Evolutionary conservation across 805 yeast species (phyloP).

Genomic region (Barnettozyma californica): DNA sequence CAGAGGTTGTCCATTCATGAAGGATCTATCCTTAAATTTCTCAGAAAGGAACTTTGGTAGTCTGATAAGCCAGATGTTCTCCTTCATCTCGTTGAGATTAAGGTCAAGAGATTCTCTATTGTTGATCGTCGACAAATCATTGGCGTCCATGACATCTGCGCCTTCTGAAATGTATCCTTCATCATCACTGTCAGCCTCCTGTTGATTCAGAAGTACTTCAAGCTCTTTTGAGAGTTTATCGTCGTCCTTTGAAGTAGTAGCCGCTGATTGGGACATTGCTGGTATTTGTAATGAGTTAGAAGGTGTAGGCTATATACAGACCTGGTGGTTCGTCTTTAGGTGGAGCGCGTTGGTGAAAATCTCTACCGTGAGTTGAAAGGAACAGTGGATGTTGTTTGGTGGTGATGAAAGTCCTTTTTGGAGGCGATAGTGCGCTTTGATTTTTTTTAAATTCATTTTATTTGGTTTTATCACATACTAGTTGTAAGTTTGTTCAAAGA

Average conservation of each 20-base stretch:
- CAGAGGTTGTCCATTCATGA: constrained; percentile 65
- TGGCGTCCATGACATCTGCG: constrained; percentile 41
- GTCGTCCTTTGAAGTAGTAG: neutral
- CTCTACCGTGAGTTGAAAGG: neutral
- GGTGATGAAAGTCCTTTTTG: neutral
- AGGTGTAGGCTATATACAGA: neutral
- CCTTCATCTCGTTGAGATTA: constrained; percentile 53
- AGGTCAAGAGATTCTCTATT: constrained; percentile 70
- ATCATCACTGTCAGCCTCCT: constrained; percentile 29
- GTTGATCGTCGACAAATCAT: constrained; percentile 34
- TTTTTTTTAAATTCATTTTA: neutral
- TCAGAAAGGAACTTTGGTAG: constrained; percentile 84
- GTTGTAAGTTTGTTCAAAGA: no score
- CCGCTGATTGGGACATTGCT: neutral
- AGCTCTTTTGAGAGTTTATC: constrained; percentile 8
- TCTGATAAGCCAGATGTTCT: constrained; percentile 89
- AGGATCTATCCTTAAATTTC: constrained; percentile 63
- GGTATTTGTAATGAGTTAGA: neutral
- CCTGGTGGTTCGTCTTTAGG: neutral
- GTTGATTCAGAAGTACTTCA: constrained; percentile 20
- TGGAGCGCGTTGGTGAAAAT: neutral
- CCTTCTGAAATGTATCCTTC: constrained; percentile 37
- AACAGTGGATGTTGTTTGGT: neutral
- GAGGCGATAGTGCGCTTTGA: neutral
- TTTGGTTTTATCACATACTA: no score